These are phyloP conservation scores for Juncus effusus DNA, from an alignment of 176 grass and related monocot genomes.

Conservation along the genomic window DNA sequence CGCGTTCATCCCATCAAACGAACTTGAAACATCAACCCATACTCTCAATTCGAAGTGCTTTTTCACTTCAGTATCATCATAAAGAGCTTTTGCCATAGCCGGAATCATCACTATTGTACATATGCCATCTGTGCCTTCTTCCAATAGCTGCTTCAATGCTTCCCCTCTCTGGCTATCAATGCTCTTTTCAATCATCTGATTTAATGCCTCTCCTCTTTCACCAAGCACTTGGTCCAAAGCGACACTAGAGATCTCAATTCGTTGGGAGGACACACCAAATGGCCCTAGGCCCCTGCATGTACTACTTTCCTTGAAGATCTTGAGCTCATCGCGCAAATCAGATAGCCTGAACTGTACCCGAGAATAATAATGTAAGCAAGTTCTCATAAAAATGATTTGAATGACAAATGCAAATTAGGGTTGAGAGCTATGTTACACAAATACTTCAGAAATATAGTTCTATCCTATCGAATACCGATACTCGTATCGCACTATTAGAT, in stretches of 20 bases:
- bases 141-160: not conserved
- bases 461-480: too few species aligned
- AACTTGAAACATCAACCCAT: slow-evolving; percentile 13
- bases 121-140: not conserved
- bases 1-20: not conserved
- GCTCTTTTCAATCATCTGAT: not conserved
- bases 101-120: not conserved
- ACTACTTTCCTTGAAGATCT: not conserved
- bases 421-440: not conserved
- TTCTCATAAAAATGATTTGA: not conserved
- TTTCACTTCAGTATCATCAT: slow-evolving; percentile 6
- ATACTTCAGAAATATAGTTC: not conserved
- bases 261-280: not conserved
- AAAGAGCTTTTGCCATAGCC: not conserved
- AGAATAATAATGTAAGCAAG: not conserved
- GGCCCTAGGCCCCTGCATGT: not conserved
- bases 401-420: not conserved
- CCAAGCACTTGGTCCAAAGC: not conserved
- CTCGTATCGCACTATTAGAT: too few species aligned
- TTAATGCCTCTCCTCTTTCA: slow-evolving; percentile 2
- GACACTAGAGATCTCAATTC: not conserved
- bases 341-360: not conserved
- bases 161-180: not conserved
- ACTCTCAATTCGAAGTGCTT: slow-evolving; percentile 16
- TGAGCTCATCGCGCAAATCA: not conserved